Conservation (phyloP, 208 protist species). For the Leishmania aethiopica region DNA sequence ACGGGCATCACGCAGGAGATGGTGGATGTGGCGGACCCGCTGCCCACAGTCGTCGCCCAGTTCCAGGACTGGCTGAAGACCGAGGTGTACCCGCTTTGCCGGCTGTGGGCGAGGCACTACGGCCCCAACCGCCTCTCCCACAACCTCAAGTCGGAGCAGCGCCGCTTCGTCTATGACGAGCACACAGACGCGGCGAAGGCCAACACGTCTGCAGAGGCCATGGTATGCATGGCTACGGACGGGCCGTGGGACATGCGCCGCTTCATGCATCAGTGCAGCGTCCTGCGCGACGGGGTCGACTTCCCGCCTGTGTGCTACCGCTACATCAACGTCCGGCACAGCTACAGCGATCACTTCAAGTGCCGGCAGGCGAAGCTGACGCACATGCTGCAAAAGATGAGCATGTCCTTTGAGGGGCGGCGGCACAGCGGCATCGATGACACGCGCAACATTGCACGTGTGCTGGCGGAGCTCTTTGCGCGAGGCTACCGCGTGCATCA, state of each 20-base stretch:
- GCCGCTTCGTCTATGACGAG: slow-evolving; percentile 57
- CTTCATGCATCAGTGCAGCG: slow-evolving; percentile 89
- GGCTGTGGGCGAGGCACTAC: slow-evolving; percentile 39
- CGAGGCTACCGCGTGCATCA: slow-evolving; percentile 75
- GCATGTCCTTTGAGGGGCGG: slow-evolving; percentile 80
- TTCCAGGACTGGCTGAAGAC: slow-evolving; percentile 72
- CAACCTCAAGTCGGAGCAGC: slow-evolving; percentile 56
- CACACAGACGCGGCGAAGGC: slow-evolving; percentile 28
- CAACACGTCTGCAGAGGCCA: slow-evolving; percentile 47
- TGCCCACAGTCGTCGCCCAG: slow-evolving; percentile 57
- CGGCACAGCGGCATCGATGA: slow-evolving; percentile 92
- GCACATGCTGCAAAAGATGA: slow-evolving; percentile 79
- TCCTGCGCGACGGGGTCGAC: slow-evolving; percentile 69
- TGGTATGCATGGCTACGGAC: slow-evolving; percentile 87
- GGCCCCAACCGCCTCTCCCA: slow-evolving; percentile 33
- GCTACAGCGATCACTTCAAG: slow-evolving; percentile 71
- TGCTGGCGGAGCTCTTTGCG: slow-evolving; percentile 78
- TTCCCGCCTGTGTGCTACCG: slow-evolving; percentile 91
- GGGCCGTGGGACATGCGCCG: slow-evolving; percentile 92
- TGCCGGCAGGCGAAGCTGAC: slow-evolving; percentile 64
- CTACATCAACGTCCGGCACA: slow-evolving; percentile 88
- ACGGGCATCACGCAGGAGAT: slow-evolving; percentile 95
- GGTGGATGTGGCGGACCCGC: slow-evolving; percentile 78
- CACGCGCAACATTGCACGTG: slow-evolving; percentile 88
- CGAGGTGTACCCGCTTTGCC: slow-evolving; percentile 76